phyloP scores from a whole-genome alignment of 495 filamentous ascomycete species.

The Talaromyces stipitatus region DNA sequence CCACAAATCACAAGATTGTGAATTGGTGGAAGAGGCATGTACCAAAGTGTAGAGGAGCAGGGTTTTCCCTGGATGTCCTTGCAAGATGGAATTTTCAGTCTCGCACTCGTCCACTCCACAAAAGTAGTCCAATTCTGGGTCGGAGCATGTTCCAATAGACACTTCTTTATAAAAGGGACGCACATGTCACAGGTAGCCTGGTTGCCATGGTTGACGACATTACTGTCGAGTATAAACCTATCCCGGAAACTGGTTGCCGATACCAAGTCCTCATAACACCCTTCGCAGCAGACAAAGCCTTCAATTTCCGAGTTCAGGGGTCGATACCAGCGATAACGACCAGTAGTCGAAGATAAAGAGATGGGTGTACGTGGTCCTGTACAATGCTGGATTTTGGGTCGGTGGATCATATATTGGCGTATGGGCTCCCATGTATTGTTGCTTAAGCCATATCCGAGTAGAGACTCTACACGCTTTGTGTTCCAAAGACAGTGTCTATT shows the following conservation, averaged over 20 bases:
- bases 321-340: constrained; percentile 3
- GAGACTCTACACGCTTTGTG: constrained; percentile 1
- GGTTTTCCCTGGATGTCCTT: background rate
- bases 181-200: constrained; percentile 2
- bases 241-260: constrained; percentile 17
- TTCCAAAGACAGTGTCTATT: constrained; percentile 9
- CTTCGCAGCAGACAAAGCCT: constrained; percentile 23
- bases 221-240: background rate
- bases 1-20: constrained; percentile 22
- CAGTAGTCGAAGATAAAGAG: constrained; percentile 9
- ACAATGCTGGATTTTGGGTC: constrained; percentile 13
- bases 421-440: constrained; percentile 7
- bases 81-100: constrained; percentile 4
- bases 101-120: background rate
- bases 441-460: background rate
- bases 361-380: constrained; percentile 5
- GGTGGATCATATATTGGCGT: constrained; percentile 9
- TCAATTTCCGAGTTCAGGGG: constrained; percentile 17
- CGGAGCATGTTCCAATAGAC: background rate
- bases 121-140: constrained; percentile 3
- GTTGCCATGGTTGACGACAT: background rate
- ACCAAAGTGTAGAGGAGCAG: constrained; percentile 21
- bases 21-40: constrained; percentile 19
- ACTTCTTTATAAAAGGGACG: background rate
- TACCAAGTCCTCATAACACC: constrained; percentile 28